A percentile compares a stretch with the other conserved stretches of the same genome.
phyloP scores from a whole-genome alignment of 2,329 filamentous ascomycete species.

The Alternaria viburni region DNA sequence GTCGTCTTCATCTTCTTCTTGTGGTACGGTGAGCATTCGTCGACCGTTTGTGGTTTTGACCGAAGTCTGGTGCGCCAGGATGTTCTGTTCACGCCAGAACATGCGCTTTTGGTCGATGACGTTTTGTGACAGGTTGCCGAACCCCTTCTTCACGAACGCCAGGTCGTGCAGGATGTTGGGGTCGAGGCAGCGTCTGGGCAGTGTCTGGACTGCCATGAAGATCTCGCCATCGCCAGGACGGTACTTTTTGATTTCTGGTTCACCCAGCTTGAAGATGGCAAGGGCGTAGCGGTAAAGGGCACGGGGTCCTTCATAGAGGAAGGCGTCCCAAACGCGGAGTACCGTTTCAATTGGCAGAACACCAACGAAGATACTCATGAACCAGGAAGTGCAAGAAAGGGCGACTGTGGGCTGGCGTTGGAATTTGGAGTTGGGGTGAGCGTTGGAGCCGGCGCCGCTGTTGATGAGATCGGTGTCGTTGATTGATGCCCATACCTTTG shows the following conservation, averaged over 20 bases:
- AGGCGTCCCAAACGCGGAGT: slow-evolving; percentile 90
- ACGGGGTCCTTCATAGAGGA: slow-evolving; percentile 94
- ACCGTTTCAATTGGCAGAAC: slow-evolving; percentile 91
- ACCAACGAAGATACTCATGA: slow-evolving; percentile 96
- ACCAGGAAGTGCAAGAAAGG: slow-evolving; percentile 93
- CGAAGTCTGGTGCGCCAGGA: slow-evolving; percentile 29
- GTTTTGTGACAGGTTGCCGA: slow-evolving; percentile 80
- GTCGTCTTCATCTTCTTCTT: slow-evolving; percentile 28
- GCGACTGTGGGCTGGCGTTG: slow-evolving; percentile 82
- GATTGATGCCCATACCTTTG: slow-evolving; percentile 85
- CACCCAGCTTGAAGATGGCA: slow-evolving; percentile 88
- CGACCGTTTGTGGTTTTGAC: slow-evolving; percentile 22
- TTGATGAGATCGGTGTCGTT: slow-evolving; percentile 70
- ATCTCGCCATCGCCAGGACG: slow-evolving; percentile 92
- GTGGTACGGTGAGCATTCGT: slow-evolving; percentile 5
- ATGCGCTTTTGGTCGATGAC: slow-evolving; percentile 75
- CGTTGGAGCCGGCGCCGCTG: slow-evolving; percentile 40
- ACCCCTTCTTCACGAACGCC: slow-evolving; percentile 80
- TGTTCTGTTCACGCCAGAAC: slow-evolving; percentile 45
- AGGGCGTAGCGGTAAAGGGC: slow-evolving; percentile 92
- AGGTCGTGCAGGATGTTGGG: slow-evolving; percentile 82
- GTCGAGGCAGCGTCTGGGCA: slow-evolving; percentile 81
- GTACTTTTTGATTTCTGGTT: slow-evolving; percentile 73
- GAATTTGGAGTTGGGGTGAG: slow-evolving; percentile 44
- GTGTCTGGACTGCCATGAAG: slow-evolving; percentile 89